Conservation (phyloP, 2,329 filamentous ascomycete species). For the Fusarium ramigenum region DNA sequence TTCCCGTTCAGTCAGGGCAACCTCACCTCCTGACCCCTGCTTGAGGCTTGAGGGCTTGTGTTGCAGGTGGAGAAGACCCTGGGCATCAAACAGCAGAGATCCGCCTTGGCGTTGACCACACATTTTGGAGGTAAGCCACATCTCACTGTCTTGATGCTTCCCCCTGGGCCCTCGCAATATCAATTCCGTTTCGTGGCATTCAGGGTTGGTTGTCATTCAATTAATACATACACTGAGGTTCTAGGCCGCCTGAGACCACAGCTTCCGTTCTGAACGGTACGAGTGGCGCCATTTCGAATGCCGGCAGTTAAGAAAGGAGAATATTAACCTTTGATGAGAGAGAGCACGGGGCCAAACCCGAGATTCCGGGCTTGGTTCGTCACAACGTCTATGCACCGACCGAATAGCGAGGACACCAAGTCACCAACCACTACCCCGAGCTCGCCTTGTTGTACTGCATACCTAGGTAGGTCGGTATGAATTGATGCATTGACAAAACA, state of each 20-base stretch:
- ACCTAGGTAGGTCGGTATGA: neutral
- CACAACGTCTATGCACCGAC: neutral
- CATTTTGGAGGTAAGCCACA: conserved; percentile 27
- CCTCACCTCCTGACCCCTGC: conserved; percentile 37
- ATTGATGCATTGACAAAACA: neutral
- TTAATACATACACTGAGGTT: conserved; percentile 2
- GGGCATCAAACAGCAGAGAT: conserved; percentile 19
- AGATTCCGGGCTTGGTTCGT: neutral
- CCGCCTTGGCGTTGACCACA: conserved; percentile 35
- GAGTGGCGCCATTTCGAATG: conserved; percentile 25
- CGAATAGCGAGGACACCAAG: conserved; percentile 3
- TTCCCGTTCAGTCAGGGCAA: conserved; percentile 22
- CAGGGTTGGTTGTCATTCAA: conserved; percentile 15
- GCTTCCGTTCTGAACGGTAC: neutral
- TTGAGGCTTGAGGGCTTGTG: conserved; percentile 22
- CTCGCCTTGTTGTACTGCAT: neutral
- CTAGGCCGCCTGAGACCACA: conserved; percentile 24
- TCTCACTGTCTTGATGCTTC: conserved; percentile 15
- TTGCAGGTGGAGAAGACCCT: conserved; percentile 34
- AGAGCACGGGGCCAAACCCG: neutral
- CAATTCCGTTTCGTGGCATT: conserved; percentile 14
- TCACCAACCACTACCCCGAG: neutral
- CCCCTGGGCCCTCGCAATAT: conserved; percentile 4
- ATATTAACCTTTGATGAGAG: neutral
- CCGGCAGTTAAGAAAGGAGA: conserved; percentile 23